phyloP scores from a whole-genome alignment of 2,329 filamentous ascomycete species.

The Hypomyces rosellus region DNA sequence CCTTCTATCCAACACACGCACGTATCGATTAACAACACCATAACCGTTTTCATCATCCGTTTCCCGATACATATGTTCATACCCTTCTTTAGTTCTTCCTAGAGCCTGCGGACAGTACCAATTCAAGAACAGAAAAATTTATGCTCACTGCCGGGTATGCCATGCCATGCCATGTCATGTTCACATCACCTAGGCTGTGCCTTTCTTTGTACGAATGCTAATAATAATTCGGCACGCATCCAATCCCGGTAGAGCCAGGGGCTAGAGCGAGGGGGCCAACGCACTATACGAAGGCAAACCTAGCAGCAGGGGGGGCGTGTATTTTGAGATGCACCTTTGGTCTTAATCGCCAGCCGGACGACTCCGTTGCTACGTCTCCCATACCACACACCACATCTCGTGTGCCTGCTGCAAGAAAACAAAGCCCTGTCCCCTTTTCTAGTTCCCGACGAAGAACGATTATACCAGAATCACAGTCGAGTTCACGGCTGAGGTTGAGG shows the following conservation, averaged over 20 bases:
- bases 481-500: constrained; percentile 1
- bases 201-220: constrained; percentile 9
- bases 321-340: neutral
- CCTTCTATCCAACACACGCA: no score
- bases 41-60: no score
- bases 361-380: constrained; percentile 2
- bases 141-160: neutral
- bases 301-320: constrained; percentile 1
- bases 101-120: no score
- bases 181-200: constrained; percentile 6
- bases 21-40: no score
- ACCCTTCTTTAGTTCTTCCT: no score
- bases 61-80: no score
- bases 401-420: constrained; percentile 4
- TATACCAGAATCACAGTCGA: neutral
- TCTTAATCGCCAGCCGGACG: constrained; percentile 5
- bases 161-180: neutral
- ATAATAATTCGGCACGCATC: constrained; percentile 7
- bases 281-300: neutral
- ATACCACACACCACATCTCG: neutral
- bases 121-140: no score
- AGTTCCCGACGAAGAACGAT: constrained; percentile 2
- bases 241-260: no score
- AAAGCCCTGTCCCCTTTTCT: constrained; percentile 6
- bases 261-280: neutral